Evolutionary conservation across 2,329 filamentous ascomycete species (phyloP), one percentile per base, ranked within the genome.

Genomic region (Claviceps arundinis): DNA sequence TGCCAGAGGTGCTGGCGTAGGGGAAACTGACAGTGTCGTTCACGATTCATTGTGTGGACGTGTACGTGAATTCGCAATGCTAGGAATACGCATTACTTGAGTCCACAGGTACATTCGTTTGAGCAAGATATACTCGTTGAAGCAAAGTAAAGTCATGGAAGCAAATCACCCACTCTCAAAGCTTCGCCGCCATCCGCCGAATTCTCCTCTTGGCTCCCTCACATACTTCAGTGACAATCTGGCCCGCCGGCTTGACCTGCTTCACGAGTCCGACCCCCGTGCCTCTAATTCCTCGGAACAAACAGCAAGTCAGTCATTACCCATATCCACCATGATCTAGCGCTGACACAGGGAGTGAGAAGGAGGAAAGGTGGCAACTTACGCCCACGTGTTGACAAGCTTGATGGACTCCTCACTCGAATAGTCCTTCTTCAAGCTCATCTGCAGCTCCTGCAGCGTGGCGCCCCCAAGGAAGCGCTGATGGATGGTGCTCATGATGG

Each of bases 251-350:
- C 17, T 67, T 64, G 4, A 58, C 58, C 26, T 69, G 64, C n/a
- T 61, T 70, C n/a, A 75, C 66, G 26, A 75, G 57, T 2, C 73
- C 73, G 17, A 75, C 67, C 0, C 64, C 72, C 4, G 72, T 70
- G 43, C 73, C 73, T 42, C 40, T 42, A 5, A n/a, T 42, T 6
- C 17, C 17, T 41, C 9, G 26, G 26, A 30, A n/a, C 13, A 5
- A 4, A 38, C 30, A 30, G 34, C 13, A 9, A 49, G 34, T 38
- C 24, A 37, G 37, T 37, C 41, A 19, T 2, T 9, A 34, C 26
- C 24, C 22, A 17, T 7, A 7, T 40, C 14, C 16, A 14, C 59
- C 34, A 30, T 30, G 26, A 30, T 11, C 8, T 30, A 30, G 26
- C 26, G 8, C 26, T 30, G 8, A 30, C 3, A 30, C 26, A 4